A percentile compares a stretch with the other conserved stretches of the same genome.
These are phyloP conservation scores for Vitis riparia DNA, from an alignment of 164 flowering plant genomes.

Conservation along the genomic window DNA sequence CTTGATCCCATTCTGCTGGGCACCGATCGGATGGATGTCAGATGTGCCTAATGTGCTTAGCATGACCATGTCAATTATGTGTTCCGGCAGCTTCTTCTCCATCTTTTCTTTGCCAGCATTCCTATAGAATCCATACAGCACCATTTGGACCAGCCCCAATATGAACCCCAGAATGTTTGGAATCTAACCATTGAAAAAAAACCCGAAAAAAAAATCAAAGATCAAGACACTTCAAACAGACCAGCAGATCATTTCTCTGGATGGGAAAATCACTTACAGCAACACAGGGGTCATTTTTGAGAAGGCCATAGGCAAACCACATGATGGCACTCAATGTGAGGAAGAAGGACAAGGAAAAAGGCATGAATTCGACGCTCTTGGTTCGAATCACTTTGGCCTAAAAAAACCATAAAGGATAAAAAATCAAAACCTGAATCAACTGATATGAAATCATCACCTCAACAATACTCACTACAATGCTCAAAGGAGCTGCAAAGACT, in stretches of 20 bases:
- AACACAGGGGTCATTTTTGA: conserved; percentile 28
- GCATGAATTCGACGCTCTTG: conserved; percentile 52
- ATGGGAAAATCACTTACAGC: conserved; percentile 27
- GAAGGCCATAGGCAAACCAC: conserved; percentile 46
- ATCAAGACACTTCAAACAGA: too few species aligned
- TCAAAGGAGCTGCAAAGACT: conserved; percentile 61
- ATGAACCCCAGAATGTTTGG: conserved; percentile 42
- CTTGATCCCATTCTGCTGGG: background rate
- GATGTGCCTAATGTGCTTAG: conserved; percentile 12
- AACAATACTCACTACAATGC: conserved; percentile 31
- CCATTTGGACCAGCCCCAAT: conserved; percentile 45
- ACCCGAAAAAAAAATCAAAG: too few species aligned
- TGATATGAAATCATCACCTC: background rate
- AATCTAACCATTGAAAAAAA: conserved; percentile 16
- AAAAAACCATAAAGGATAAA: background rate
- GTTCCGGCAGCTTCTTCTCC: conserved; percentile 17
- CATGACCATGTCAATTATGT: conserved; percentile 15
- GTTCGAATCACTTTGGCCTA: conserved; percentile 39
- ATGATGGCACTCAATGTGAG: conserved; percentile 43
- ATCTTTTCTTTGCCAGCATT: background rate
- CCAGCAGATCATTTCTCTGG: background rate
- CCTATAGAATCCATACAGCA: conserved; percentile 31
- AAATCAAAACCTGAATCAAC: too few species aligned
- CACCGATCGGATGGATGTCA: conserved; percentile 16
- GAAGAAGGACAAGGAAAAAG: conserved; percentile 38